These are phyloP conservation scores for Apostasia ramifera DNA, from an alignment of 106 monocot genomes.

Conservation along the genomic window DNA sequence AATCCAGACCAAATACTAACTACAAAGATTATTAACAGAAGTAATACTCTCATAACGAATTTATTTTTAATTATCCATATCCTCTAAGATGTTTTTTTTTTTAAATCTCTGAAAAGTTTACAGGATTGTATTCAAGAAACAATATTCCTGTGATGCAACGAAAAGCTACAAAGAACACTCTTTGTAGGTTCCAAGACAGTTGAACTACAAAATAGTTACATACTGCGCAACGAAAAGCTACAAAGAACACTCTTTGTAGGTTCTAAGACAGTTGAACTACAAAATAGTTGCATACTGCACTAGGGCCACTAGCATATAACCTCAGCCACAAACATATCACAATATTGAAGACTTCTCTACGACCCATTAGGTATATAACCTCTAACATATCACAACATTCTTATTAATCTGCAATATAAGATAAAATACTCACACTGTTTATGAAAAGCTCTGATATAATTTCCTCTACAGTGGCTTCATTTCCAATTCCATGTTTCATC, in stretches of 20 bases:
- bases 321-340: no score
- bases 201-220: not conserved
- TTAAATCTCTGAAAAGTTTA: no score
- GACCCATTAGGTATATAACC: not conserved
- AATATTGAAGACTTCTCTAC: no score
- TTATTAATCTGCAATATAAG: not conserved
- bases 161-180: not conserved
- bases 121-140: no score
- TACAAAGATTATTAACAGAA: no score
- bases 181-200: not conserved
- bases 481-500: constrained; percentile 72
- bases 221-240: no score
- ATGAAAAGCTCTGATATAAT: constrained; percentile 80
- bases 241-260: not conserved
- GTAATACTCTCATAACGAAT: no score
- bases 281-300: not conserved
- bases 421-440: constrained; percentile 47
- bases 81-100: no score
- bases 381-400: not conserved
- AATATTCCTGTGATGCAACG: no score
- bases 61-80: no score
- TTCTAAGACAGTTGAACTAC: not conserved
- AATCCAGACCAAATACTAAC: no score
- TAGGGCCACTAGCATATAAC: no score
- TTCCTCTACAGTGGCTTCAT: constrained; percentile 62